Conservation (phyloP, 768 basidiomycete genomes). For the Albatrellus ellisii region DNA sequence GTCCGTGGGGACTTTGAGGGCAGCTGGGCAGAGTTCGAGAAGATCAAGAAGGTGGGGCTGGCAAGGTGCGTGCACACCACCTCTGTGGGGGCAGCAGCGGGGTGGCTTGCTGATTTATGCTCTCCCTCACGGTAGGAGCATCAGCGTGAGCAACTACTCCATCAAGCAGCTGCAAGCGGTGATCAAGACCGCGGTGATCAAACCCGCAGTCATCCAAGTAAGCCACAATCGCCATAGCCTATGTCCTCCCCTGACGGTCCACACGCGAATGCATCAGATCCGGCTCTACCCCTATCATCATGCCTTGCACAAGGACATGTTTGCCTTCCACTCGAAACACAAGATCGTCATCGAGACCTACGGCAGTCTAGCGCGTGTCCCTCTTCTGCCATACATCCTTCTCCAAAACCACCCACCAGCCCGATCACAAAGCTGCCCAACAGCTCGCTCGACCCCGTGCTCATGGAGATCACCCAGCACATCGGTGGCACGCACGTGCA, state of each 20-base stretch:
- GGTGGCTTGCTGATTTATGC: too few relatives aligned
- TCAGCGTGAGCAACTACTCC: conserved; percentile 49
- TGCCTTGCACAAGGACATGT: conserved; percentile 34
- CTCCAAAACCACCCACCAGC: conserved; percentile 17
- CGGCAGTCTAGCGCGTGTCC: conserved; percentile 33
- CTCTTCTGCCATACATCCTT: neutral
- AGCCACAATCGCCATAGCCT: neutral
- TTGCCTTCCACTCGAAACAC: conserved; percentile 32
- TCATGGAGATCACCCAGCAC: conserved; percentile 38
- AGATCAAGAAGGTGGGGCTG: conserved; percentile 25
- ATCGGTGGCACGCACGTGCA: conserved; percentile 48
- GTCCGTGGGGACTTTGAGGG: conserved; percentile 22
- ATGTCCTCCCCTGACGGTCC: neutral
- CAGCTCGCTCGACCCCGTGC: conserved; percentile 48
- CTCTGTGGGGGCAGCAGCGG: too few relatives aligned
- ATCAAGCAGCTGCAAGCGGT: conserved; percentile 33
- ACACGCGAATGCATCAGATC: conserved; percentile 25
- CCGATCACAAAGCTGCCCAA: conserved; percentile 47
- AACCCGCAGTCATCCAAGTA: conserved; percentile 52
- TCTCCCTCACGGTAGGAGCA: conserved; percentile 27
- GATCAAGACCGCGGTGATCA: conserved; percentile 30
- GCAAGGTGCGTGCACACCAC: conserved; percentile 9
- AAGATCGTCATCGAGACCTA: conserved; percentile 48
- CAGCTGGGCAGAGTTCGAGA: conserved; percentile 39
- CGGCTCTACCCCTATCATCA: conserved; percentile 56